phyloP scores from a whole-genome alignment of 768 basidiomycete genomes.

The Psilocybe azurescens region DNA sequence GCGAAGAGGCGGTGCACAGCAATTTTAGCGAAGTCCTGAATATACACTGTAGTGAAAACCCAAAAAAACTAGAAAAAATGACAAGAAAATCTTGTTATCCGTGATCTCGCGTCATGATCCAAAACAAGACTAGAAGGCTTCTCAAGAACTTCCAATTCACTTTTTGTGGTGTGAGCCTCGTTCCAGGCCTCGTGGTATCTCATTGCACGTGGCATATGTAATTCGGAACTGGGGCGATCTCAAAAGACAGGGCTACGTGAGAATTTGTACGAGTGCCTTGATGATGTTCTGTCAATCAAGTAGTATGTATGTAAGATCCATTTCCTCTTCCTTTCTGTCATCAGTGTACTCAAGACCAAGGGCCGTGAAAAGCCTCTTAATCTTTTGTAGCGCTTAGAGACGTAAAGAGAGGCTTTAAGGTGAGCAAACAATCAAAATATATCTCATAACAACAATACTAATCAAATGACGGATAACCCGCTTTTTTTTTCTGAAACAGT shows the following conservation, averaged over 20 bases:
- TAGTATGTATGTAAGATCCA: background rate
- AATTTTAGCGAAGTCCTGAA: no score
- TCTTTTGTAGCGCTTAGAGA: background rate
- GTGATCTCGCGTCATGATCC: background rate
- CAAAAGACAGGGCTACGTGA: slow-evolving; percentile 12
- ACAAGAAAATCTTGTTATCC: background rate
- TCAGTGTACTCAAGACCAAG: slow-evolving; percentile 1
- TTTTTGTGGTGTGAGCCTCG: slow-evolving; percentile 8
- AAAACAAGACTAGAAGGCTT: background rate
- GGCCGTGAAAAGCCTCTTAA: background rate
- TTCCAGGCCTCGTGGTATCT: slow-evolving; percentile 2
- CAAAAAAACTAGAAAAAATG: background rate
- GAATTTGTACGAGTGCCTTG: slow-evolving; percentile 6
- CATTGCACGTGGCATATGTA: slow-evolving; percentile 10
- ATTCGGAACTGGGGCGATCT: slow-evolving; percentile 12
- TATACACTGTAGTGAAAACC: background rate
- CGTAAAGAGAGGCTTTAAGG: background rate
- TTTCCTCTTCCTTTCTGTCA: slow-evolving; percentile 14
- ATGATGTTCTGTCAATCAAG: slow-evolving; percentile 11
- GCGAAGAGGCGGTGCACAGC: background rate
- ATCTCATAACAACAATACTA: background rate
- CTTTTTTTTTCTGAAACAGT: slow-evolving; percentile 8
- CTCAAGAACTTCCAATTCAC: background rate
- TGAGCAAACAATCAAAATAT: background rate
- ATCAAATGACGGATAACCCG: background rate